These are phyloP conservation scores for Alternaria sp. DNA, from an alignment of 2,329 filamentous ascomycete genomes.

Conservation along the genomic window DNA sequence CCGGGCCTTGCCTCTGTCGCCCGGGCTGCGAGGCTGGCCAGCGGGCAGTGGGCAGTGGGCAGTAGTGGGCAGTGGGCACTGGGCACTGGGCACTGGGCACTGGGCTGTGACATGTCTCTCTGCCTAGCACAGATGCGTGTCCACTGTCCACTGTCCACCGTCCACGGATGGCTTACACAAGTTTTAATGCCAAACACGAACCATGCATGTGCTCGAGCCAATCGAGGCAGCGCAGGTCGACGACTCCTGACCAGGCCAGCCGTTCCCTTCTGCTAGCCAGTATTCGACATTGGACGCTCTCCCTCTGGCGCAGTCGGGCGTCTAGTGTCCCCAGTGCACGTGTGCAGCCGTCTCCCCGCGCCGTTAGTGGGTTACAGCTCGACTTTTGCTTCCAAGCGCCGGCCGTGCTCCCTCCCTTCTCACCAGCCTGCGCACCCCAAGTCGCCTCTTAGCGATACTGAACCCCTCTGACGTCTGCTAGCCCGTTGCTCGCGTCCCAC, in stretches of 20 bases:
- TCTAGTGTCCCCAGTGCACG: conserved; percentile 12
- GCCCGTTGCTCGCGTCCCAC: conserved; percentile 32
- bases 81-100: background rate
- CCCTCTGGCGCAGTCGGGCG: background rate
- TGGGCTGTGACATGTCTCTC: background rate
- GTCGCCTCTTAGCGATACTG: conserved; percentile 16
- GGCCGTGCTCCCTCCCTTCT: conserved; percentile 10
- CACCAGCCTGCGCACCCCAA: conserved; percentile 11
- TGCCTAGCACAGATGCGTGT: background rate
- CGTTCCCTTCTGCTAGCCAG: background rate
- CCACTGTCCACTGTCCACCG: background rate
- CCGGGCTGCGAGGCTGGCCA: conserved; percentile 6
- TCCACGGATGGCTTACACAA: background rate
- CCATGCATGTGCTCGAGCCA: conserved; percentile 9
- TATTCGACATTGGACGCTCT: conserved; percentile 8
- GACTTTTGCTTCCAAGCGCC: conserved; percentile 20
- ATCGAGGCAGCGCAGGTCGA: background rate
- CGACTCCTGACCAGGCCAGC: conserved; percentile 7
- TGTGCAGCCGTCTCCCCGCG: conserved; percentile 23
- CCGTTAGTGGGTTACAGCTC: conserved; percentile 17
- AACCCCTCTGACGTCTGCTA: conserved; percentile 22
- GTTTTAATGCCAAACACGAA: background rate
- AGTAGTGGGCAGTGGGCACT: background rate
- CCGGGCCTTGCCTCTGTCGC: conserved; percentile 11
- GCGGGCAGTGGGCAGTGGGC: conserved; percentile 1